Evolutionary conservation across 306 rosid genomes (phyloP).

Genomic region (Vigna radiata): DNA sequence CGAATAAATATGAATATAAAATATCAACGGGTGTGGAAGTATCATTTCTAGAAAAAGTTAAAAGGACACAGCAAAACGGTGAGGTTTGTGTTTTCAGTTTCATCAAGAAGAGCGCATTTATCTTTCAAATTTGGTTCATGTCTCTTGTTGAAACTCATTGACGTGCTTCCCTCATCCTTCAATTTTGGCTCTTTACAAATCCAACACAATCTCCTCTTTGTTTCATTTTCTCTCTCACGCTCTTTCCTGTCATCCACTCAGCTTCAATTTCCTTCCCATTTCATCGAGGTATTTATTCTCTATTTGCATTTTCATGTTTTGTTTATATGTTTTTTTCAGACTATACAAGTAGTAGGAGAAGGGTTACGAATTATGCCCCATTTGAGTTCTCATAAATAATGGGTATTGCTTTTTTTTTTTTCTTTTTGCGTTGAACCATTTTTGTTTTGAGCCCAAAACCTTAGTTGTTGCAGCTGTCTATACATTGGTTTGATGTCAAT

Average conservation of each 20-base stretch:
- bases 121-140: conserved; percentile 40
- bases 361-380: neutral
- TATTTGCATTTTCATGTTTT: neutral
- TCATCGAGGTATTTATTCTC: conserved; percentile 23
- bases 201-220: neutral
- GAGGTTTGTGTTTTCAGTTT: conserved; percentile 28
- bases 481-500: neutral
- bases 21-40: no score
- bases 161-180: conserved; percentile 39
- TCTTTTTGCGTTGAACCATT: neutral
- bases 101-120: conserved; percentile 29
- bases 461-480: neutral
- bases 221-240: conserved; percentile 14
- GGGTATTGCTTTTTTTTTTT: neutral
- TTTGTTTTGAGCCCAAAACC: neutral
- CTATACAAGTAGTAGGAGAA: neutral
- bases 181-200: conserved; percentile 15
- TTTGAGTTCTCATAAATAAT: neutral
- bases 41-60: neutral
- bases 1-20: no score
- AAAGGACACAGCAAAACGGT: conserved; percentile 28
- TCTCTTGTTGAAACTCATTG: conserved; percentile 32
- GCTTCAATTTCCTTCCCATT: neutral
- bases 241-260: neutral
- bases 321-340: neutral